These are phyloP conservation scores for Verticillium klebahnii DNA, from an alignment of 2,329 filamentous ascomycete species.

Conservation along the genomic window DNA sequence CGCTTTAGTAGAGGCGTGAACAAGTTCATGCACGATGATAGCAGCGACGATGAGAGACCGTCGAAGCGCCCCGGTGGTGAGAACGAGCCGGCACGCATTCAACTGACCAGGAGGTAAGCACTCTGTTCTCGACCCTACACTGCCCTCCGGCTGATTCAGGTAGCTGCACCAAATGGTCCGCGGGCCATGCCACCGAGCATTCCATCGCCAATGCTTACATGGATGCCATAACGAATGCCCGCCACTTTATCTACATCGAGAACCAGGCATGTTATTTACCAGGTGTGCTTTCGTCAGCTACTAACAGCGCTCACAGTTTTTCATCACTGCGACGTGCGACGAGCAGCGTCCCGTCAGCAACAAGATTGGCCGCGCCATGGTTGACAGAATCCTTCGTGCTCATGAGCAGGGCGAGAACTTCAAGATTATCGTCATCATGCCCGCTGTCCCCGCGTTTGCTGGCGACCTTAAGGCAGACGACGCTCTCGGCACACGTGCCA, in stretches of 20 bases:
- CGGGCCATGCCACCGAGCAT: slow-evolving; percentile 54
- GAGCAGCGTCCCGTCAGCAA: slow-evolving; percentile 70
- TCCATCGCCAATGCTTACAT: slow-evolving; percentile 86
- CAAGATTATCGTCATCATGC: slow-evolving; percentile 73
- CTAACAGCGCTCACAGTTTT: slow-evolving; percentile 51
- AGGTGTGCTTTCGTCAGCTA: slow-evolving; percentile 3
- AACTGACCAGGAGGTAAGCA: slow-evolving; percentile 44
- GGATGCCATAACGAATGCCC: slow-evolving; percentile 61
- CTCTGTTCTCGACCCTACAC: background rate
- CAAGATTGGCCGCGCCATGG: slow-evolving; percentile 73
- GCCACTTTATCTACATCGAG: slow-evolving; percentile 76
- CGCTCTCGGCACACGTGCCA: slow-evolving; percentile 72
- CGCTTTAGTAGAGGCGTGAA: slow-evolving; percentile 36
- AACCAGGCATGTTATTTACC: slow-evolving; percentile 47
- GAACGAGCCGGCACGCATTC: slow-evolving; percentile 34
- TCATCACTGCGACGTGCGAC: slow-evolving; percentile 74
- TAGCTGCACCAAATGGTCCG: slow-evolving; percentile 47
- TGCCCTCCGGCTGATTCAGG: slow-evolving; percentile 2
- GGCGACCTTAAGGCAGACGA: slow-evolving; percentile 71
- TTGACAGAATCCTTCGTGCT: slow-evolving; percentile 70
- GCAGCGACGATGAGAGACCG: slow-evolving; percentile 15
- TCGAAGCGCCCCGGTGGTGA: slow-evolving; percentile 9
- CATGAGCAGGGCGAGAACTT: slow-evolving; percentile 61
- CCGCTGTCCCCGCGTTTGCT: slow-evolving; percentile 76
- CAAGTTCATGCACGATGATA: slow-evolving; percentile 30